phyloP scores from a whole-genome alignment of 2,329 filamentous ascomycete genomes.

The Penicillium sp. region DNA sequence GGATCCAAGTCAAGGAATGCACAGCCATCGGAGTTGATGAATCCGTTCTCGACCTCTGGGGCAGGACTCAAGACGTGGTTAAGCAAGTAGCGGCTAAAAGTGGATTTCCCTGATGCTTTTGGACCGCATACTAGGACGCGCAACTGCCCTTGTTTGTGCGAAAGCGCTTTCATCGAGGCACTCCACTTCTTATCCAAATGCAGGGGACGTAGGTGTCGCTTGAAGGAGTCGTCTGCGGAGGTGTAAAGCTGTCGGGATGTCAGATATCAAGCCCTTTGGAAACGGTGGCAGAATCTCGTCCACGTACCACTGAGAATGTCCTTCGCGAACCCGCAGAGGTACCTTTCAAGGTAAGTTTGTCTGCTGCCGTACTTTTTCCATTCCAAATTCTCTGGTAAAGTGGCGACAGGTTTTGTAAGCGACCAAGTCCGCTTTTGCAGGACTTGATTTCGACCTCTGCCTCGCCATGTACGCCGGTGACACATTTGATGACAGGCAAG shows the following conservation, averaged over 20 bases:
- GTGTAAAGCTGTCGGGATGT: slow-evolving; percentile 33
- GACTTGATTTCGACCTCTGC: slow-evolving; percentile 47
- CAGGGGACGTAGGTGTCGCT: slow-evolving; percentile 37
- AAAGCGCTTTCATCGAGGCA: slow-evolving; percentile 39
- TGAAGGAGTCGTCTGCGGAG: slow-evolving; percentile 38
- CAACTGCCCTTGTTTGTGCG: slow-evolving; percentile 33
- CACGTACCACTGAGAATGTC: slow-evolving; percentile 39
- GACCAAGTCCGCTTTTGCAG: slow-evolving; percentile 39
- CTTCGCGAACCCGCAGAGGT: slow-evolving; percentile 23
- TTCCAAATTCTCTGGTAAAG: slow-evolving; percentile 52
- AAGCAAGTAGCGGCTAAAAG: slow-evolving; percentile 50
- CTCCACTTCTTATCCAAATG: slow-evolving; percentile 43
- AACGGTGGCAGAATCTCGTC: not conserved
- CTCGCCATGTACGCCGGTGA: slow-evolving; percentile 36
- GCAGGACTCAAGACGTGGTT: slow-evolving; percentile 49
- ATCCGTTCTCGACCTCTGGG: slow-evolving; percentile 26
- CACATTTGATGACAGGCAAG: slow-evolving; percentile 47
- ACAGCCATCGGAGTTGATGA: slow-evolving; percentile 36
- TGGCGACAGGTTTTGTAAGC: slow-evolving; percentile 45
- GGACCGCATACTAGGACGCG: slow-evolving; percentile 49
- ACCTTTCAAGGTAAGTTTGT: slow-evolving; percentile 28
- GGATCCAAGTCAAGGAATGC: slow-evolving; percentile 56
- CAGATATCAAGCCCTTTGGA: slow-evolving; percentile 4
- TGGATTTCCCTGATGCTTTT: slow-evolving; percentile 56
- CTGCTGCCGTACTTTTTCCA: slow-evolving; percentile 27